phyloP scores from a whole-genome alignment of 2,329 filamentous ascomycete species.

The Blastomyces parvus region DNA sequence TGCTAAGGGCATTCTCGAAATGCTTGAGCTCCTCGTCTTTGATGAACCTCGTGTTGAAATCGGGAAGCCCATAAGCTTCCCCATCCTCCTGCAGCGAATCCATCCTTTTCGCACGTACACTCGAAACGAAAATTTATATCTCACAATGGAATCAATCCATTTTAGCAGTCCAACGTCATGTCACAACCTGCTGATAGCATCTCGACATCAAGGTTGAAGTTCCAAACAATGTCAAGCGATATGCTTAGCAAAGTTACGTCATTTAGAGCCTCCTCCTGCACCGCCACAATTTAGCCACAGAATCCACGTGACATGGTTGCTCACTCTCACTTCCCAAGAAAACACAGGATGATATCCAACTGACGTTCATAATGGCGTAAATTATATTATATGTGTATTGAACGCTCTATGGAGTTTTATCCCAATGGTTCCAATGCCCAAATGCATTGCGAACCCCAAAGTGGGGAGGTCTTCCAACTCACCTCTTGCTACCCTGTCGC shows the following conservation, averaged over 20 bases:
- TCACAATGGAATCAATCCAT: neutral
- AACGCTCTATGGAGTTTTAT: too few species aligned
- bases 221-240: neutral
- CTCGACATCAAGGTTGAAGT: neutral
- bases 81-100: neutral
- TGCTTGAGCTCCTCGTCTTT: constrained; percentile 60
- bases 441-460: too few species aligned
- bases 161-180: neutral
- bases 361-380: too few species aligned
- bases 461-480: too few species aligned
- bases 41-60: constrained; percentile 70
- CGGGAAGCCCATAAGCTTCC: constrained; percentile 64
- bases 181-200: neutral
- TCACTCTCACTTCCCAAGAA: too few species aligned
- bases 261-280: neutral
- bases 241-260: neutral
- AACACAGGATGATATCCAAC: too few species aligned
- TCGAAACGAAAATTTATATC: neutral
- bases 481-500: neutral
- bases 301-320: neutral
- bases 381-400: too few species aligned
- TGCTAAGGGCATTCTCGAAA: constrained; percentile 73
- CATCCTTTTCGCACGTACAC: neutral
- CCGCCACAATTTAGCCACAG: neutral
- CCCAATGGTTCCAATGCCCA: too few species aligned